A percentile compares a stretch with the other conserved stretches of the same genome.
Evolutionary conservation across 768 basidiomycete species (phyloP).

Genomic region (Phylloporus arenicola): DNA sequence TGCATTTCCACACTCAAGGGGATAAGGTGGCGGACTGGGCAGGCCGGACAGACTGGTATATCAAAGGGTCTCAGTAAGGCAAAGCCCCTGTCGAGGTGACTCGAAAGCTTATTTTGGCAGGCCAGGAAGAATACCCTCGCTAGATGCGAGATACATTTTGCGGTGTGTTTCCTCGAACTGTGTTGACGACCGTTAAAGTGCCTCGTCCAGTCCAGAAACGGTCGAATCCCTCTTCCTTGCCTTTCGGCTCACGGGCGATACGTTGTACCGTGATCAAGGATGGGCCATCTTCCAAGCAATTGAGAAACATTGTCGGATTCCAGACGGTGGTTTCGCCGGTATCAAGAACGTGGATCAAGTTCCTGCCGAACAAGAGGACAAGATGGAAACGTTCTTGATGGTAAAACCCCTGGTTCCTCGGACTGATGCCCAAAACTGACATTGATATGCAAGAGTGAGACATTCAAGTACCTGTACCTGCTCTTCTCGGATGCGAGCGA

Average conservation of each 20-base stretch:
- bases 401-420: slow-evolving; percentile 35
- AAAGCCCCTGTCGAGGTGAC: background rate
- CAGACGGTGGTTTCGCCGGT: slow-evolving; percentile 79
- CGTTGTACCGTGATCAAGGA: slow-evolving; percentile 72
- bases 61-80: slow-evolving; percentile 70
- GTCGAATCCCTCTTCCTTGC: slow-evolving; percentile 91
- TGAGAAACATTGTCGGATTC: slow-evolving; percentile 70
- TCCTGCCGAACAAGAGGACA: slow-evolving; percentile 66
- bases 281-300: slow-evolving; percentile 91
- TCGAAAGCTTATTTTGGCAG: slow-evolving; percentile 14
- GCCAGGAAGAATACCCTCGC: slow-evolving; percentile 33
- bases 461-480: slow-evolving; percentile 86
- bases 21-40: slow-evolving; percentile 47
- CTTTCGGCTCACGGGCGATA: slow-evolving; percentile 83
- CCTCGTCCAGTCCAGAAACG: slow-evolving; percentile 73
- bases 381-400: slow-evolving; percentile 95
- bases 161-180: slow-evolving; percentile 40
- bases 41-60: slow-evolving; percentile 71
- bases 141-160: slow-evolving; percentile 92
- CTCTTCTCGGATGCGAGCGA: slow-evolving; percentile 71
- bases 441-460: slow-evolving; percentile 58
- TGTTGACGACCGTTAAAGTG: background rate
- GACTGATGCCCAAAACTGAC: background rate
- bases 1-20: slow-evolving; percentile 67
- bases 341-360: slow-evolving; percentile 80